These are phyloP conservation scores for Rachicladosporium sp. DNA, from an alignment of 2,329 filamentous ascomycete genomes.

Conservation along the genomic window DNA sequence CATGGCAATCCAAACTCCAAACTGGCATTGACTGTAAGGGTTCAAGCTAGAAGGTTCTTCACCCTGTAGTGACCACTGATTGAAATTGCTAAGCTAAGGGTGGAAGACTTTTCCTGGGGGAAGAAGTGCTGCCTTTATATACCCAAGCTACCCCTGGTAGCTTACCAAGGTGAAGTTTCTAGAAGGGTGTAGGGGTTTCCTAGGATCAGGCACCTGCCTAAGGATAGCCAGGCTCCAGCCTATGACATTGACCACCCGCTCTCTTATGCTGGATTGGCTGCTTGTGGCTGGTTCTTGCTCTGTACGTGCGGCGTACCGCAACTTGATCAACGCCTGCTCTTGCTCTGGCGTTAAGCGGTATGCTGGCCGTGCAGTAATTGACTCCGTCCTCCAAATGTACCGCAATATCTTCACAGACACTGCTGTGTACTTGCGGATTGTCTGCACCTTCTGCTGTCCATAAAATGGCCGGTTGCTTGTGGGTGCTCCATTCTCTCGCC, in stretches of 20 bases:
- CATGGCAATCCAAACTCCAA: constrained; percentile 3
- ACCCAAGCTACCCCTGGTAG: too few relatives aligned
- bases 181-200: too few relatives aligned
- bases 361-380: constrained; percentile 1
- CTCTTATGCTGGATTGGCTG: too few relatives aligned
- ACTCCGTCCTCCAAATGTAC: constrained; percentile 3
- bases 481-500: constrained; percentile 1
- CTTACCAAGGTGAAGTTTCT: too few relatives aligned
- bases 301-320: neutral
- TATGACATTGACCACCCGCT: neutral
- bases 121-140: too few relatives aligned
- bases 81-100: too few relatives aligned
- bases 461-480: constrained; percentile 4
- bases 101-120: too few relatives aligned
- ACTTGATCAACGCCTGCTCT: constrained; percentile 2
- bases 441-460: constrained; percentile 3
- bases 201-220: too few relatives aligned
- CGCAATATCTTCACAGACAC: constrained; percentile 1
- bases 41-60: too few relatives aligned
- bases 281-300: too few relatives aligned
- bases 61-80: too few relatives aligned
- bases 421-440: constrained; percentile 2
- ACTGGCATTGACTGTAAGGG: neutral
- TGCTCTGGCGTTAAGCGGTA: constrained; percentile 1
- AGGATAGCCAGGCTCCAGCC: too few relatives aligned